Evolutionary conservation across 306 rosid genomes (phyloP).

Genomic region (Vigna nakashimae): DNA sequence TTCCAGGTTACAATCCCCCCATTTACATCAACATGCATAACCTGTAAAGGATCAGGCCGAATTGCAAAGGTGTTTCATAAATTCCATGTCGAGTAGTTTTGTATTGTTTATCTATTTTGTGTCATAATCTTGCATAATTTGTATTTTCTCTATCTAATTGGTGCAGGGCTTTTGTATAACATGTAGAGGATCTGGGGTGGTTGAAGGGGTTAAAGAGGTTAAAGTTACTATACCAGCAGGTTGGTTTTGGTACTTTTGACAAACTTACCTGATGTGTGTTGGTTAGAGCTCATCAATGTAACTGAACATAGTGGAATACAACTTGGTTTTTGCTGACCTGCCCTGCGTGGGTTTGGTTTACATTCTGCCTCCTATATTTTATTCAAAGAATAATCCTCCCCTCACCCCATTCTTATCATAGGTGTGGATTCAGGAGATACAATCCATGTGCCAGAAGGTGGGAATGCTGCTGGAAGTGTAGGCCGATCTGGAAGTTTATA

Average conservation of each 20-base stretch:
- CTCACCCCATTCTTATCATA: conserved; percentile 34
- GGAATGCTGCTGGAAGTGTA: conserved; percentile 76
- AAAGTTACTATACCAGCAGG: conserved; percentile 93
- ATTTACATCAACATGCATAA: conserved; percentile 86
- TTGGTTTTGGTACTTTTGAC: conserved; percentile 55
- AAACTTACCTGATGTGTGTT: conserved; percentile 32
- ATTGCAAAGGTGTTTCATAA: conserved; percentile 67
- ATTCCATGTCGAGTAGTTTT: conserved; percentile 30
- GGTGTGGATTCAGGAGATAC: conserved; percentile 96
- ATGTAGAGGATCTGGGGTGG: conserved; percentile 85
- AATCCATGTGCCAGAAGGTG: conserved; percentile 93
- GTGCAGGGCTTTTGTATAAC: conserved; percentile 73
- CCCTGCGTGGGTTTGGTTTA: conserved; percentile 30
- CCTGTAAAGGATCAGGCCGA: conserved; percentile 86
- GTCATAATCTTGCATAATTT: conserved; percentile 10
- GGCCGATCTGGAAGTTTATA: conserved; percentile 76
- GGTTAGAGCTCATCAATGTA: conserved; percentile 32
- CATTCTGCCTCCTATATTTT: not conserved
- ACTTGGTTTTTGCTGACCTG: conserved; percentile 19
- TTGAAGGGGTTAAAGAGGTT: conserved; percentile 83
- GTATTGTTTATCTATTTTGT: conserved; percentile 28
- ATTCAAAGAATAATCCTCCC: not conserved
- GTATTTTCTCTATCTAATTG: conserved; percentile 42
- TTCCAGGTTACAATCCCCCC: conserved; percentile 92
- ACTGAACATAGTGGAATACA: conserved; percentile 17